Evolutionary conservation across 2,329 filamentous ascomycete species (phyloP).

Genomic region (Alternaria panax): DNA sequence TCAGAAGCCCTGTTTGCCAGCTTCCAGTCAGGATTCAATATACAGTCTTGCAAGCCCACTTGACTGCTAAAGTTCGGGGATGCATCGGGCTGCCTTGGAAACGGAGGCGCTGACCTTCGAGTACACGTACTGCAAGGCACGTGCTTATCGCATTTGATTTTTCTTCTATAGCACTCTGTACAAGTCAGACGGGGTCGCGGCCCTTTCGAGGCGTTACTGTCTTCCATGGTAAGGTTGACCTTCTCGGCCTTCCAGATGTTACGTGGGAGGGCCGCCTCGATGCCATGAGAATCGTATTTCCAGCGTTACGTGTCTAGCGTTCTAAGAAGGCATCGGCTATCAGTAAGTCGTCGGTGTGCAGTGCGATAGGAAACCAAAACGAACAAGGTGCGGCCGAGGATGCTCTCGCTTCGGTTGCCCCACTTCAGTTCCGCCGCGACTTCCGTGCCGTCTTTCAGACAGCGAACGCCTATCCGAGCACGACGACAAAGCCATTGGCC

Average conservation of each 20-base stretch:
- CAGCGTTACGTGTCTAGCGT: not conserved
- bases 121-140: slow-evolving; percentile 53
- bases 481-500: not conserved
- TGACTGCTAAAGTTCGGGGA: not conserved
- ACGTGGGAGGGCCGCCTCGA: not conserved
- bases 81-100: not conserved
- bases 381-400: slow-evolving; percentile 13
- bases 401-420: slow-evolving; percentile 3
- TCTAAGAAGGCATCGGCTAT: not conserved
- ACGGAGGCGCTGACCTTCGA: slow-evolving; percentile 33
- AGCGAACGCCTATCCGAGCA: not conserved
- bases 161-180: slow-evolving; percentile 41
- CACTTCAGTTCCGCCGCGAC: slow-evolving; percentile 3
- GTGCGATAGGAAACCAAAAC: not conserved
- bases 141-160: slow-evolving; percentile 53
- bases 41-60: not conserved
- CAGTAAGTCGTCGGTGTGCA: not conserved
- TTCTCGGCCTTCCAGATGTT: not conserved
- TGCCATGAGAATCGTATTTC: not conserved
- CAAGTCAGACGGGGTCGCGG: slow-evolving; percentile 36
- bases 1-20: not conserved
- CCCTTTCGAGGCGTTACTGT: slow-evolving; percentile 13
- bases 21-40: not conserved
- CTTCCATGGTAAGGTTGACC: slow-evolving; percentile 12
- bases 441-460: not conserved